A percentile compares a stretch with the other conserved stretches of the same genome.
Conservation (phyloP, 257 asterid species). For the Lithospermum erythrorhizon region DNA sequence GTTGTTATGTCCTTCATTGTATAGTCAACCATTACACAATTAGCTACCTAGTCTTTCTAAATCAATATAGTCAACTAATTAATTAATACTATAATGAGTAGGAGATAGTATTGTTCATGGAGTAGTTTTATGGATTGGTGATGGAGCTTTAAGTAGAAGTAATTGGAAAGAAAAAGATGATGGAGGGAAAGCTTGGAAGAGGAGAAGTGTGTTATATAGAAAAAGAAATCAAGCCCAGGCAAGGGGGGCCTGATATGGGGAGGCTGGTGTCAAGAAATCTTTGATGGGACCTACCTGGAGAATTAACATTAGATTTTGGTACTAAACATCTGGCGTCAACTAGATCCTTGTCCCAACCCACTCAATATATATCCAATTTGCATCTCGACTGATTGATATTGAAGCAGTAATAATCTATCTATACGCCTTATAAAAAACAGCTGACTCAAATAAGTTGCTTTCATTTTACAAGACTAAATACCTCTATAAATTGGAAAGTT, state of each 20-base stretch:
- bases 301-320: conserved; percentile 38
- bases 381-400: too few relatives aligned
- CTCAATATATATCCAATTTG: background rate
- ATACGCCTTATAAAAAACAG: too few relatives aligned
- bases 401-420: too few relatives aligned
- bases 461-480: too few relatives aligned
- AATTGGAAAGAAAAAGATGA: conserved; percentile 6
- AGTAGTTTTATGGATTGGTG: too few relatives aligned
- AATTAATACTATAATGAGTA: too few relatives aligned
- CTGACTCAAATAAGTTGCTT: too few relatives aligned
- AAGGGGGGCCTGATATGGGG: too few relatives aligned
- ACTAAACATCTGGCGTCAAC: conserved; percentile 15
- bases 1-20: conserved; percentile 18
- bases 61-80: background rate
- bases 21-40: background rate
- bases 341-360: conserved; percentile 21
- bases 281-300: conserved; percentile 34
- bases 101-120: background rate
- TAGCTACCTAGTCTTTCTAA: background rate
- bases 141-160: conserved; percentile 4
- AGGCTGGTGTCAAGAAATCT: conserved; percentile 28
- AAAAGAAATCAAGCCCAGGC: background rate
- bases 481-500: too few relatives aligned
- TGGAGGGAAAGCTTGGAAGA: conserved; percentile 2
- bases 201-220: conserved; percentile 23